A percentile compares a stretch with the other conserved stretches of the same genome.
Evolutionary conservation across 169 alveolate species (phyloP).

Genomic region (Babesia sp.): DNA sequence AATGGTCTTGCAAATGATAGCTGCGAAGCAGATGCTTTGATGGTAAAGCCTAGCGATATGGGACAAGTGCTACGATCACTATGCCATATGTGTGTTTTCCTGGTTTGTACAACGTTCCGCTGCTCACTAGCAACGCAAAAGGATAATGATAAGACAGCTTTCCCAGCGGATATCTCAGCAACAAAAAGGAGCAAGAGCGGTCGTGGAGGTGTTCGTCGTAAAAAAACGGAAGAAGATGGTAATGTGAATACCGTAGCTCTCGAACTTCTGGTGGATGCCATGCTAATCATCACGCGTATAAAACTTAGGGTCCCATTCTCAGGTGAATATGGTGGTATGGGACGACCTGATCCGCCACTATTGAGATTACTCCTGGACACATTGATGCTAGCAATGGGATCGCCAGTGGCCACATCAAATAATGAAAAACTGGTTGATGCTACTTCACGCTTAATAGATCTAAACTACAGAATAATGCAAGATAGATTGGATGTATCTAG

Average conservation of each 20-base stretch:
- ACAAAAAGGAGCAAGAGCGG: conserved; percentile 20
- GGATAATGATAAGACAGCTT: conserved; percentile 25
- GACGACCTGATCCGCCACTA: conserved; percentile 33
- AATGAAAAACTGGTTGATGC: conserved; percentile 35
- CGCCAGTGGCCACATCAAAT: conserved; percentile 1
- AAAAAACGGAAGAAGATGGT: conserved; percentile 29
- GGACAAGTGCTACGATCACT: conserved; percentile 59
- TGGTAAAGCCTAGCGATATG: conserved; percentile 32
- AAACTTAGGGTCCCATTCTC: conserved; percentile 23
- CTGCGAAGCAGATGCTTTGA: neutral
- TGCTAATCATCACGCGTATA: conserved; percentile 23
- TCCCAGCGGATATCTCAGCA: conserved; percentile 17
- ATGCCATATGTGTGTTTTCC: conserved; percentile 44
- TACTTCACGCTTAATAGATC: conserved; percentile 31
- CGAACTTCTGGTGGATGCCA: conserved; percentile 35
- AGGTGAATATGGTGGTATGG: conserved; percentile 56
- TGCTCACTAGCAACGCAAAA: conserved; percentile 42
- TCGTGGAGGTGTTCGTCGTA: conserved; percentile 1
- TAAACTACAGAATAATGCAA: conserved; percentile 33
- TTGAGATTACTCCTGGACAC: conserved; percentile 49
- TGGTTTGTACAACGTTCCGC: conserved; percentile 44
- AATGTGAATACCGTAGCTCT: conserved; percentile 44
- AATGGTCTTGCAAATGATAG: neutral
- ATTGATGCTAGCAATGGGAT: conserved; percentile 27
- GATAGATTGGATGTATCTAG: neutral